Conservation (phyloP, 1,284 basidiomycete species). For the Leccinum solheimii region DNA sequence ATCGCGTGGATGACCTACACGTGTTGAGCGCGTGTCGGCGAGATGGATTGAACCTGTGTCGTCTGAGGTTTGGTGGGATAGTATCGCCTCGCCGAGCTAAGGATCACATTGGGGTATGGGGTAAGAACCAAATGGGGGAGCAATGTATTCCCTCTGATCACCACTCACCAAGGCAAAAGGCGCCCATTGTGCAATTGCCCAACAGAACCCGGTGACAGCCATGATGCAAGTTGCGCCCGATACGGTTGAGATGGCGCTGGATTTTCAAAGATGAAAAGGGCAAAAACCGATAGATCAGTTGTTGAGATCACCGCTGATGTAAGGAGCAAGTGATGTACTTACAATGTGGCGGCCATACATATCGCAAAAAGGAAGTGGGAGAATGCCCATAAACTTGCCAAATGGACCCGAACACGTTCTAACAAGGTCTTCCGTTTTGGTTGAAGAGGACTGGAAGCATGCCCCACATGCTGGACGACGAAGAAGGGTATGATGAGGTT, state of each 20-base stretch:
- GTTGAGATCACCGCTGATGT: conserved; percentile 16
- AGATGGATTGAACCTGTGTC: conserved; percentile 48
- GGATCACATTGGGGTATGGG: conserved; percentile 27
- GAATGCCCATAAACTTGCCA: conserved; percentile 74
- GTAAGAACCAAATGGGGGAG: conserved; percentile 18
- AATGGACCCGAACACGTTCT: conserved; percentile 50
- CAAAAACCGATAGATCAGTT: conserved; percentile 13
- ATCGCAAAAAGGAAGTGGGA: conserved; percentile 67
- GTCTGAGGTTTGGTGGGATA: conserved; percentile 49
- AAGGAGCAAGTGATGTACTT: conserved; percentile 34
- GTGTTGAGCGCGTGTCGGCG: conserved; percentile 39
- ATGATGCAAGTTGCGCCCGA: conserved; percentile 65
- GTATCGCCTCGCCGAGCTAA: conserved; percentile 72
- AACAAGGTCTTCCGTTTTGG: conserved; percentile 26
- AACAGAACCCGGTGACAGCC: conserved; percentile 70
- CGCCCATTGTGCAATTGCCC: conserved; percentile 80
- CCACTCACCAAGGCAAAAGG: conserved; percentile 70
- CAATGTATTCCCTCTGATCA: conserved; percentile 2
- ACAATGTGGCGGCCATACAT: conserved; percentile 79
- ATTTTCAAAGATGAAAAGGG: conserved; percentile 10
- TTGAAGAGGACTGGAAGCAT: conserved; percentile 20
- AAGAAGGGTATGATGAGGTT: conserved; percentile 78
- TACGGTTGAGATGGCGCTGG: conserved; percentile 65
- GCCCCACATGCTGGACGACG: conserved; percentile 40
- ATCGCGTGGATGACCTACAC: conserved; percentile 14